phyloP scores from a whole-genome alignment of 371 early-diverging fungal species.

The Chytridium lagenaria region DNA sequence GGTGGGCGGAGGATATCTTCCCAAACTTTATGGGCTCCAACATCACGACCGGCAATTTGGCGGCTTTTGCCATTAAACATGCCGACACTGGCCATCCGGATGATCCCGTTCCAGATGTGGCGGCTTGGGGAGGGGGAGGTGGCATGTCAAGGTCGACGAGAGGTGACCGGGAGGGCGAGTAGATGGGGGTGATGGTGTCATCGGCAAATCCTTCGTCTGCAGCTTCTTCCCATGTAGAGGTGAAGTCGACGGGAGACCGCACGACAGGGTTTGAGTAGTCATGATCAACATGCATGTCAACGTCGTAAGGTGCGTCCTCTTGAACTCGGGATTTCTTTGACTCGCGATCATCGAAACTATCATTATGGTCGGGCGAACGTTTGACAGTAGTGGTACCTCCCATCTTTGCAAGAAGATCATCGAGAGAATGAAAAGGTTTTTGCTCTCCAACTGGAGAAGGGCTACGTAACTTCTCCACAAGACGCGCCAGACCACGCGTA shows the following conservation, averaged over 20 bases:
- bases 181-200: conserved; percentile 5
- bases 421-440: conserved; percentile 18
- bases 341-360: neutral
- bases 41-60: conserved; percentile 67
- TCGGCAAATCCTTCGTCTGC: neutral
- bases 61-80: conserved; percentile 62
- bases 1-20: conserved; percentile 62
- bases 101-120: conserved; percentile 67
- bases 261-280: neutral
- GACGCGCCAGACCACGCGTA: neutral
- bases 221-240: neutral
- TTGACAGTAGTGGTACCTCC: neutral
- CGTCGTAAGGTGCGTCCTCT: neutral
- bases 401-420: conserved; percentile 33
- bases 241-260: neutral
- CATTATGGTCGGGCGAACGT: neutral
- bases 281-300: neutral
- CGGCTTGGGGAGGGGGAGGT: no score
- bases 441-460: neutral
- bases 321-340: neutral
- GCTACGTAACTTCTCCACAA: neutral
- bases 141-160: no score
- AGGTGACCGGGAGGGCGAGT: conserved; percentile 41
- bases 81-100: conserved; percentile 74
- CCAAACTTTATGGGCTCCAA: conserved; percentile 57